phyloP scores from a whole-genome alignment of 2,329 filamentous ascomycete genomes.

The Phialophora macrospora region DNA sequence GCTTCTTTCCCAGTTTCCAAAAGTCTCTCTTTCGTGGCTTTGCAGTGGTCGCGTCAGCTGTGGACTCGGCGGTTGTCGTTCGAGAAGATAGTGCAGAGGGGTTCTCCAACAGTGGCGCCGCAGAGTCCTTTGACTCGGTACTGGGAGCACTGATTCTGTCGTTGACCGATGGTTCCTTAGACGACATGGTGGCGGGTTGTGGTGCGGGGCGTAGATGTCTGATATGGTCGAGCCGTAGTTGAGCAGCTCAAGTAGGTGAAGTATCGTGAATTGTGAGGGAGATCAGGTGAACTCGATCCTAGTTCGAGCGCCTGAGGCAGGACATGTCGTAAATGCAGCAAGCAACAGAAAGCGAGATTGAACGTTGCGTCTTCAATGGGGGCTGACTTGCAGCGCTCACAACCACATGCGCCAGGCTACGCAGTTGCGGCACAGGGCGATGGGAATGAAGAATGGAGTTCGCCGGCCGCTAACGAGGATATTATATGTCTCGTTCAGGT shows the following conservation, averaged over 20 bases:
- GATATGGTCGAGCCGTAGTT: not conserved
- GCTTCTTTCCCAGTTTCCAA: conserved; percentile 68
- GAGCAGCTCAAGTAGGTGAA: not conserved
- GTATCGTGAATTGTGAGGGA: not conserved
- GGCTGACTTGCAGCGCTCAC: conserved; percentile 7
- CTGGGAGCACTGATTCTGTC: conserved; percentile 31
- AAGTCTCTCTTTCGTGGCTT: conserved; percentile 62
- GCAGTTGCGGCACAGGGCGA: conserved; percentile 4
- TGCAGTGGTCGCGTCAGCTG: conserved; percentile 27
- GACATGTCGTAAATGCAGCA: conserved; percentile 14
- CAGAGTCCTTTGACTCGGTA: conserved; percentile 36
- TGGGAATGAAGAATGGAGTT: not conserved
- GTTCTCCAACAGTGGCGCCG: conserved; percentile 31
- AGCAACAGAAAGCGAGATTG: conserved; percentile 13
- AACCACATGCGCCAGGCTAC: conserved; percentile 18
- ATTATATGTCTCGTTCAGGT: not conserved
- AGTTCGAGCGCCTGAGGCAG: conserved; percentile 14
- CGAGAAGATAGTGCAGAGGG: conserved; percentile 6
- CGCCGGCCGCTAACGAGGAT: conserved; percentile 1
- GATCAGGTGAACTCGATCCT: conserved; percentile 3
- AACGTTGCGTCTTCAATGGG: conserved; percentile 13
- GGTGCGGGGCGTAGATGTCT: not conserved
- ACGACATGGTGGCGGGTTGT: conserved; percentile 21
- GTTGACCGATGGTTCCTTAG: conserved; percentile 27
- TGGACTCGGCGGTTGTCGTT: conserved; percentile 8